Evolutionary conservation across 345 rosid genomes (phyloP), one percentile per base, ranked within the genome.

Genomic region (Aurinia saxatilis): DNA sequence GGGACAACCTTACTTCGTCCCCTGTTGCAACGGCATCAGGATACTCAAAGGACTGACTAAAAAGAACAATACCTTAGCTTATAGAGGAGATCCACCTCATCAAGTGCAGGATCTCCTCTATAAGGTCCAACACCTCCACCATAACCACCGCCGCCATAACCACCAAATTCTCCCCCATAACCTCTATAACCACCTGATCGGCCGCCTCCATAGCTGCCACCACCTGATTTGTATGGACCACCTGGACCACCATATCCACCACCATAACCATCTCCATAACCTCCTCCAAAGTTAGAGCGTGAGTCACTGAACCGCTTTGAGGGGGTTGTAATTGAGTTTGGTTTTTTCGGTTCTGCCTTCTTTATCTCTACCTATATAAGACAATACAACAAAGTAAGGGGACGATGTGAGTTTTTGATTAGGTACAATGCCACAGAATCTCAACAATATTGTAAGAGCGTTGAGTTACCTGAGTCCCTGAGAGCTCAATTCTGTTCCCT

Each of bases 321-420:
- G 1, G 86, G 76, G n/a, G 83, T 75, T 3, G 78, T 79, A 4
- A 86, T 88, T 0, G 86, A 77, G 71, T 89, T 92, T 8, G 95
- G 82, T 66, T 80, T 93, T 78, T 85, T 93, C n/a, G 99, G 99
- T 62, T 93, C 99, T 19, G 99, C 99, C 77, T 85, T 93, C 84
- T 93, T 93, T 65, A 93, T 82, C 80, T 93, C 99, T 66, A 93
- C 97, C 99, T 92, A 64, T 49, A 77, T 13, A 5, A 15, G 27
- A 40, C 23, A 40, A 47, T 27, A 9, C 1, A 33, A 31, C 13
- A 58, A 31, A 40, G 46, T 6, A 33, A 40, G 31, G 4, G n/a
- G 16, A 3, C 7, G 19, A 49, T 38, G 33, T 12, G 25, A 63
- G 64, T 55, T 50, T 40, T 13, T 2, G 7, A 10, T 41, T 16